Conservation (phyloP, 495 filamentous ascomycete species). For the Penicillium silybi region DNA sequence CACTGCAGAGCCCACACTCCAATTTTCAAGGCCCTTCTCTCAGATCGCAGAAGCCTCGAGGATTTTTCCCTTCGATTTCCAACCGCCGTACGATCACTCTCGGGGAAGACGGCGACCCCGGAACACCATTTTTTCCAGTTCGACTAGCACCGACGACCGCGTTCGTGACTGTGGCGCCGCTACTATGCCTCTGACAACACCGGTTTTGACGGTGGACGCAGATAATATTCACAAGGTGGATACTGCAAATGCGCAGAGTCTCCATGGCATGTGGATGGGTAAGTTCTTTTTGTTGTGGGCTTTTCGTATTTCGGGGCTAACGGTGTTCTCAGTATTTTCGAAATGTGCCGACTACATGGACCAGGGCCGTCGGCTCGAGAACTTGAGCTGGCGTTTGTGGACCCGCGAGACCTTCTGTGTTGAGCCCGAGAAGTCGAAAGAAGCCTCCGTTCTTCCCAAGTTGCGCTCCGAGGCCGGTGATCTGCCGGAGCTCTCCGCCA, state of each 20-base stretch:
- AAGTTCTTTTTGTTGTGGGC: conserved; percentile 34
- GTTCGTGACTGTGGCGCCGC: conserved; percentile 21
- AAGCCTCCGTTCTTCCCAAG: conserved; percentile 41
- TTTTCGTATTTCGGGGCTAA: conserved; percentile 6
- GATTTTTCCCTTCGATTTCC: conserved; percentile 19
- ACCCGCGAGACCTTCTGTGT: conserved; percentile 95
- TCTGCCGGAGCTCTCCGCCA: conserved; percentile 83
- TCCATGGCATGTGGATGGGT: conserved; percentile 99
- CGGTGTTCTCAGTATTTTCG: conserved; percentile 68
- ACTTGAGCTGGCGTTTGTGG: conserved; percentile 95
- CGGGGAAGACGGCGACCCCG: conserved; percentile 52
- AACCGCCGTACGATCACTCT: conserved; percentile 51
- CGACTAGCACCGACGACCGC: neutral
- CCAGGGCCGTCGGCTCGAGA: conserved; percentile 87
- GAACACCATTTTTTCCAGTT: conserved; percentile 24
- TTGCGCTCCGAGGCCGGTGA: conserved; percentile 50
- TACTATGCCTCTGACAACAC: conserved; percentile 62
- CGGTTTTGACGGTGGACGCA: conserved; percentile 78
- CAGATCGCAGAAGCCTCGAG: conserved; percentile 18
- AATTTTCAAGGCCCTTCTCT: conserved; percentile 11
- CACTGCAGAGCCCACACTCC: conserved; percentile 12
- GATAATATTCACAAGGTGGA: conserved; percentile 91
- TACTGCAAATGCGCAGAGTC: conserved; percentile 84
- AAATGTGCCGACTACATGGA: conserved; percentile 93
- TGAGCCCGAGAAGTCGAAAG: conserved; percentile 55